Conservation (phyloP, 768 basidiomycete genomes). For the Auricularia sp. region DNA sequence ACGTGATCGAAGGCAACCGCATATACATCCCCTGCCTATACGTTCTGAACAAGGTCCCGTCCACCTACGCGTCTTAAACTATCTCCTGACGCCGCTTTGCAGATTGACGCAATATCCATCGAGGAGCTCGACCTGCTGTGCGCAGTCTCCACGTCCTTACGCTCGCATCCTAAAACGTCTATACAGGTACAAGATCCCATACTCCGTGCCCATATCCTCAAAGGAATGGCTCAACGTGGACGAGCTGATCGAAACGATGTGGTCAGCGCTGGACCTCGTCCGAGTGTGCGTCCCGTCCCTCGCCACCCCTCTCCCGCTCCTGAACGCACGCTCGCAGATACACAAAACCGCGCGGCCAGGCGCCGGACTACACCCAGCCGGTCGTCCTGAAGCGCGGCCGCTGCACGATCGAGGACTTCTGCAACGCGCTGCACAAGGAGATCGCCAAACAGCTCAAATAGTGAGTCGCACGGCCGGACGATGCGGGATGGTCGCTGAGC, state of each 20-base stretch:
- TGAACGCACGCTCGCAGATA: constrained; percentile 27
- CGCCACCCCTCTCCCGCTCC: background rate
- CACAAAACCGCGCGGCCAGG: constrained; percentile 85
- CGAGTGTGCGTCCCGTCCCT: constrained; percentile 46
- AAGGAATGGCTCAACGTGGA: constrained; percentile 95
- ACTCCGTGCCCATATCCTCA: constrained; percentile 90
- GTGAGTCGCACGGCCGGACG: constrained; percentile 33
- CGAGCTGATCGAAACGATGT: constrained; percentile 88
- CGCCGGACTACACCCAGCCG: constrained; percentile 84
- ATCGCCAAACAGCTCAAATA: constrained; percentile 98
- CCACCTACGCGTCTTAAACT: constrained; percentile 1
- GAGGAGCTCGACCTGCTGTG: constrained; percentile 91
- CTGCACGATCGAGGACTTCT: constrained; percentile 78
- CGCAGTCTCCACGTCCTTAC: constrained; percentile 18
- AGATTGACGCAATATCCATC: constrained; percentile 97
- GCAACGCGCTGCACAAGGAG: constrained; percentile 90
- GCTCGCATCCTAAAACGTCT: constrained; percentile 3
- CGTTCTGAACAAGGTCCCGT: constrained; percentile 69
- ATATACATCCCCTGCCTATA: constrained; percentile 92
- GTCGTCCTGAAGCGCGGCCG: constrained; percentile 70
- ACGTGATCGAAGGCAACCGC: constrained; percentile 95
- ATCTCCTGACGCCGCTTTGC: background rate
- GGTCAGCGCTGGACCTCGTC: constrained; percentile 85
- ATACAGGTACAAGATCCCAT: constrained; percentile 81
- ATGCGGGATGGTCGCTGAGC: background rate